Conservation (phyloP, 345 rosid genomes). For the Excoecaria agallocha region DNA sequence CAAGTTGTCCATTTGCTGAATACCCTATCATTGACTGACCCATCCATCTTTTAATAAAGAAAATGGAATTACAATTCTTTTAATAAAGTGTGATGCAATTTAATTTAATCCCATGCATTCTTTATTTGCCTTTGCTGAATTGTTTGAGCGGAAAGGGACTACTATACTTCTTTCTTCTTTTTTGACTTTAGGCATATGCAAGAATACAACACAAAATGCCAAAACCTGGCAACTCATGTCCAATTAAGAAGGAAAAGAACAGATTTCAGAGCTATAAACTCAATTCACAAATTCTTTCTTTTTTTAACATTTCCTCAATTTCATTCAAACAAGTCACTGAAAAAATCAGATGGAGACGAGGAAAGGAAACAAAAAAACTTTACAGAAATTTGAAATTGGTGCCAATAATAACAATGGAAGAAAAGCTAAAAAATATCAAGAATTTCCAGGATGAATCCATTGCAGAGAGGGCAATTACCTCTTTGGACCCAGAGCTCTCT, state of each 20-base stretch:
- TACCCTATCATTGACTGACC: not conserved
- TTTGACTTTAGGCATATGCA: too few relatives aligned
- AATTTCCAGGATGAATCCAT: conserved; percentile 67
- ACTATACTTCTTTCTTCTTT: too few relatives aligned
- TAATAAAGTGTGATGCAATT: not conserved
- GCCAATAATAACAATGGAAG: not conserved
- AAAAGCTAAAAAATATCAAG: conserved; percentile 68
- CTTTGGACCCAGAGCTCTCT: conserved; percentile 89
- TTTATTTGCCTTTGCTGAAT: not conserved
- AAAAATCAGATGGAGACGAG: not conserved
- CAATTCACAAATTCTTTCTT: not conserved
- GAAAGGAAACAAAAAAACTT: not conserved
- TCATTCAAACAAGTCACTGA: not conserved
- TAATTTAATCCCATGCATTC: not conserved
- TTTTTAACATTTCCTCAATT: not conserved
- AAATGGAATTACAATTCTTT: not conserved
- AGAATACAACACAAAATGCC: conserved; percentile 6
- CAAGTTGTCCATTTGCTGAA: not conserved
- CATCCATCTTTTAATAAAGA: not conserved
- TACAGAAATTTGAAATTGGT: conserved; percentile 1
- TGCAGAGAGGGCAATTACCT: conserved; percentile 91
- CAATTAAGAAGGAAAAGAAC: not conserved
- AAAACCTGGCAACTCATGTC: conserved; percentile 2
- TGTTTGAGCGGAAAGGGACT: not conserved
- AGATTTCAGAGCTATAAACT: not conserved